Percentiles rank a stretch among this genome's conserved stretches.
Conservation (phyloP, 1,284 basidiomycete genomes). For the Melampsora larici-populina region DNA sequence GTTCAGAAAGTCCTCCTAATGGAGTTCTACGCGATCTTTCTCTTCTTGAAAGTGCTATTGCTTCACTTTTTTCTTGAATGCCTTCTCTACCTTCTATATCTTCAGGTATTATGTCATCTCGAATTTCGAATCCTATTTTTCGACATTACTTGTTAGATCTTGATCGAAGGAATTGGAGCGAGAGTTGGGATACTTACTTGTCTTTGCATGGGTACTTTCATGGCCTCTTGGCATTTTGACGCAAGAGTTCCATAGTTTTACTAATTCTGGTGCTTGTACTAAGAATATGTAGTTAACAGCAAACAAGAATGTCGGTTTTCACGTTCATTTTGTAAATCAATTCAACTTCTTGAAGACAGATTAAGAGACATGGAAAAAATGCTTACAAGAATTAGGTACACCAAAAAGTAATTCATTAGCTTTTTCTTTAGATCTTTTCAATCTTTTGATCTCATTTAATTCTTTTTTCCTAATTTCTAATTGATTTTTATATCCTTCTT, state of each 20-base stretch:
- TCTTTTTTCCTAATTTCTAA: background rate
- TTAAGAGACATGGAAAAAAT: too few species aligned
- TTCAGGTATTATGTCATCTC: background rate
- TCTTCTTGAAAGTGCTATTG: background rate
- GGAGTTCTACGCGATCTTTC: background rate
- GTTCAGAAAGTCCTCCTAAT: background rate
- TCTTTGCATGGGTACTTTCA: background rate
- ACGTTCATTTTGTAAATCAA: background rate
- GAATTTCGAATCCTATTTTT: background rate
- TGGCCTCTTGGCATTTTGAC: conserved; percentile 20
- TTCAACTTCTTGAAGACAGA: background rate
- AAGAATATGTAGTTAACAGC: background rate
- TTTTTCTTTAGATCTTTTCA: conserved; percentile 1
- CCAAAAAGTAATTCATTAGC: background rate
- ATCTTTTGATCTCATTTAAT: background rate
- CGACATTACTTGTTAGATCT: background rate
- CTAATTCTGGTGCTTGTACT: conserved; percentile 34
- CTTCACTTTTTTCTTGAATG: background rate
- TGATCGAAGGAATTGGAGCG: too few species aligned
- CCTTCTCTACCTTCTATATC: background rate
- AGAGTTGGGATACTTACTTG: background rate
- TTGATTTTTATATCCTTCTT: background rate
- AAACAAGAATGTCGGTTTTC: conserved; percentile 8
- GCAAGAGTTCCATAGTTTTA: conserved; percentile 22
- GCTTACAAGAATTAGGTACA: background rate